Evolutionary conservation across 495 filamentous ascomycete genomes (phyloP).

Genomic region (Massariosphaeria phaeospora): DNA sequence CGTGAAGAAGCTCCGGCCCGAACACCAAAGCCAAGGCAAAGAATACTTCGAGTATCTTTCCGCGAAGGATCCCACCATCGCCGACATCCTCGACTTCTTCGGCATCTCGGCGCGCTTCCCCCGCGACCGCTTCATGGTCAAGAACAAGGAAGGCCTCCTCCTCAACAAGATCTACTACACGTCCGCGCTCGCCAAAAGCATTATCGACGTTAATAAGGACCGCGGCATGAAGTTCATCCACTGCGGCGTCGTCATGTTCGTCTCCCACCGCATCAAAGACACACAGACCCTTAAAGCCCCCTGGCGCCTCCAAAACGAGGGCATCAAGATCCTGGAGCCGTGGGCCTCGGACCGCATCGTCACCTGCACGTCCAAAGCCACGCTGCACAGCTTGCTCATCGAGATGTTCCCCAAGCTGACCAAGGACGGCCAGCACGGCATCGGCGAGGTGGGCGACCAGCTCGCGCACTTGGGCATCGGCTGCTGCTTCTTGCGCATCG

Average conservation of each 20-base stretch:
- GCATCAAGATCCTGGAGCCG: conserved; percentile 77
- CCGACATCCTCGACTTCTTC: conserved; percentile 75
- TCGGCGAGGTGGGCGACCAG: conserved; percentile 84
- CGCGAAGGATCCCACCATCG: conserved; percentile 65
- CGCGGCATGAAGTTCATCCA: conserved; percentile 92
- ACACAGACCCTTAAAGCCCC: conserved; percentile 62
- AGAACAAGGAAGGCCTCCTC: conserved; percentile 77
- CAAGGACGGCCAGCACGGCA: conserved; percentile 59
- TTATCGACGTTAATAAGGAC: conserved; percentile 76
- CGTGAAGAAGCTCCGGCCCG: conserved; percentile 18
- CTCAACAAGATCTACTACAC: conserved; percentile 95
- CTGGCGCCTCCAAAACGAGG: conserved; percentile 94
- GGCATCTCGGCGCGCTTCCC: conserved; percentile 77
- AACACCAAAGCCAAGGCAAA: neutral
- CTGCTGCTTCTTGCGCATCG: conserved; percentile 82
- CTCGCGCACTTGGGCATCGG: conserved; percentile 77
- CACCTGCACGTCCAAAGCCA: conserved; percentile 64
- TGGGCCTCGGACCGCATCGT: conserved; percentile 78
- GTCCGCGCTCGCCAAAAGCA: conserved; percentile 72
- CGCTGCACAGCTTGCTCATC: conserved; percentile 70
- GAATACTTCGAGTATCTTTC: conserved; percentile 89
- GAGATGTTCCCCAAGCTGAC: conserved; percentile 93
- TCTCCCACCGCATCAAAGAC: conserved; percentile 89
- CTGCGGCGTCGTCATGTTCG: conserved; percentile 95
- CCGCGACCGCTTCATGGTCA: conserved; percentile 85